Base-by-base conservation (phyloP, 192 early-diverging fungal species). In the Gaertneriomyces sp. region DNA sequence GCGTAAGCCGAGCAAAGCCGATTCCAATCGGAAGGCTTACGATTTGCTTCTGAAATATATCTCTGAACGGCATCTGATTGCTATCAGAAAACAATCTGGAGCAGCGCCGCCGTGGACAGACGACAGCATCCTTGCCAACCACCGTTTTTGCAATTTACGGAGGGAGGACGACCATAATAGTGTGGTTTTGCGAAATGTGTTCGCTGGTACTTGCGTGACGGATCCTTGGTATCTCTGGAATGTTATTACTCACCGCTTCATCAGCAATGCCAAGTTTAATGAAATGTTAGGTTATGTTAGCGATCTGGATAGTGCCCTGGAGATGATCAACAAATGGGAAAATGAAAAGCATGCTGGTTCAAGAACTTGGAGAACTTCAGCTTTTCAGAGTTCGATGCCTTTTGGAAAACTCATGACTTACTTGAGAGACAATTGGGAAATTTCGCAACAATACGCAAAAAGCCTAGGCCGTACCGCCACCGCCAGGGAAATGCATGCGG, bases 241-340 rank as follows among this genome's bases (percentile, higher is more conserved):
- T 25, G 57, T 58, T 3, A 58, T 58, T 45, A 58, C 57, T 58
- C 39, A 52, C 49, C 14, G 49, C n/a, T 58, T n/a, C 16, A n/a
- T 45, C n/a, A 17, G n/a, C 57, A 58, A 58, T 58, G n/a, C 57
- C 20, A n/a, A 14, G n/a, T 58, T 17, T 16, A 58, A 45, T 58
- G 20, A 17, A 38, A 25, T 17, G 3, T 20, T 45, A 25, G 57
- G 49, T 17, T 38, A 52, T 58, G 16, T 45, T 25, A 58, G 33
- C 57, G 16, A 45, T 58, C 25, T 58, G 17, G 39, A 51, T 51
- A 20, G 4, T 5, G 49, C 49, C n/a, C 6, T 51, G 20, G n/a
- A 51, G 49, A 51, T 17, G 49, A 17, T 51, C 20, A 20, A n/a
- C n/a, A 20, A 51, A 51, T 51, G 49, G 49, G 49, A 51, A 51